These are phyloP conservation scores for Exidia glandulosa DNA, from an alignment of 768 basidiomycete genomes.

Conservation along the genomic window DNA sequence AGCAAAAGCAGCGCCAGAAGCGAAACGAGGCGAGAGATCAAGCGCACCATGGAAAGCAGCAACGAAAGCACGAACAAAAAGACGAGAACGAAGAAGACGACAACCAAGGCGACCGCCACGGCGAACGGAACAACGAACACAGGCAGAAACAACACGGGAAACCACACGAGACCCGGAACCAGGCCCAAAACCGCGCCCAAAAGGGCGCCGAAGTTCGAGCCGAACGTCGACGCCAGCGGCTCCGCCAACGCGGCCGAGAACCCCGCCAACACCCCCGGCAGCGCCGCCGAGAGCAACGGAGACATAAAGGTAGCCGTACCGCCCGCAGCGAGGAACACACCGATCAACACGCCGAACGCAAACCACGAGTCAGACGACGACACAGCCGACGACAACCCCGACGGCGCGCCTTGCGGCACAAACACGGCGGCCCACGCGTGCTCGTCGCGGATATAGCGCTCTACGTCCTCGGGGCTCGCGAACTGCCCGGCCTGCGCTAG, in stretches of 20 bases:
- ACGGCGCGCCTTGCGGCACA: constrained; percentile 22
- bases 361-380: constrained; percentile 33
- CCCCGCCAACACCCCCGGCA: no score
- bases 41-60: constrained; percentile 9
- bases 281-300: no score
- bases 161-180: constrained; percentile 37
- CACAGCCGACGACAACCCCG: constrained; percentile 10
- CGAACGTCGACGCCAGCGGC: no score
- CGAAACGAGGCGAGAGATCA: constrained; percentile 1
- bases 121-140: no score
- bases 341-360: constrained; percentile 38
- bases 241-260: no score
- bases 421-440: constrained; percentile 43
- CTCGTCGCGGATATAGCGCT: constrained; percentile 36
- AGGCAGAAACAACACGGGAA: constrained; percentile 34
- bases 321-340: no score
- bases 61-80: constrained; percentile 19
- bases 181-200: constrained; percentile 37
- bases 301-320: no score
- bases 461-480: constrained; percentile 32
- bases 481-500: constrained; percentile 32
- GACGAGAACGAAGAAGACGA: constrained; percentile 22
- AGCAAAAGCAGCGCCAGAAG: background rate
- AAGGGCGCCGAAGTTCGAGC: constrained; percentile 47
- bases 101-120: constrained; percentile 29